phyloP scores from a whole-genome alignment of 768 basidiomycete species.

The Suillus subalutaceus region DNA sequence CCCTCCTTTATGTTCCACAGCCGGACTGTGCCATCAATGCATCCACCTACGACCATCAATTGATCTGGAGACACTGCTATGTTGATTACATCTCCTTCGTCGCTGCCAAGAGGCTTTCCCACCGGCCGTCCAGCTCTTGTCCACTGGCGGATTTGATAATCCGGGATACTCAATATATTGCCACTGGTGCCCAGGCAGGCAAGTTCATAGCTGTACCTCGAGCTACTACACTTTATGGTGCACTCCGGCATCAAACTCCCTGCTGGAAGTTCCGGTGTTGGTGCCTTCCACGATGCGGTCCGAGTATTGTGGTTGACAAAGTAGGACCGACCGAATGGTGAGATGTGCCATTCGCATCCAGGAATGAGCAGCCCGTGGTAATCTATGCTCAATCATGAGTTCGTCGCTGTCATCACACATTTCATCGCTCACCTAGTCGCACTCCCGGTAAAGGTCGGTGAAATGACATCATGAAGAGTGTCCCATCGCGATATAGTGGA shows the following conservation, averaged over 20 bases:
- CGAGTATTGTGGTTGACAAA: not conserved
- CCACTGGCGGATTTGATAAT: not conserved
- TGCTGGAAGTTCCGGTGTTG: not conserved
- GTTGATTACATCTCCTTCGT: not conserved
- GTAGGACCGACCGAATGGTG: not conserved
- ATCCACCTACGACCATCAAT: not conserved
- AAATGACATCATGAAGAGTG: not conserved
- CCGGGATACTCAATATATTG: no score
- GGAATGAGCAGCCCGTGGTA: not conserved
- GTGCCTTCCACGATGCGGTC: conserved; percentile 1
- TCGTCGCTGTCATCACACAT: no score
- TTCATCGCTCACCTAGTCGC: not conserved
- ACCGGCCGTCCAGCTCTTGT: not conserved
- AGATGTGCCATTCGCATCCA: not conserved
- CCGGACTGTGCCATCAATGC: not conserved
- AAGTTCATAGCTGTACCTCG: no score
- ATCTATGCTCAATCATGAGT: not conserved
- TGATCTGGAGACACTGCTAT: not conserved
- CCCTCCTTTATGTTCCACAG: conserved; percentile 3
- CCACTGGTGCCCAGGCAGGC: no score
- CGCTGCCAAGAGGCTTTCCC: not conserved
- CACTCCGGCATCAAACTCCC: not conserved
- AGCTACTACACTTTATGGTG: not conserved
- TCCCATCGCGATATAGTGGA: not conserved
- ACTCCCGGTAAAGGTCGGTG: not conserved